Evolutionary conservation across 1,284 basidiomycete species (phyloP), one percentile per base, ranked within the genome.

Genomic region (Irpex rosettiformis): DNA sequence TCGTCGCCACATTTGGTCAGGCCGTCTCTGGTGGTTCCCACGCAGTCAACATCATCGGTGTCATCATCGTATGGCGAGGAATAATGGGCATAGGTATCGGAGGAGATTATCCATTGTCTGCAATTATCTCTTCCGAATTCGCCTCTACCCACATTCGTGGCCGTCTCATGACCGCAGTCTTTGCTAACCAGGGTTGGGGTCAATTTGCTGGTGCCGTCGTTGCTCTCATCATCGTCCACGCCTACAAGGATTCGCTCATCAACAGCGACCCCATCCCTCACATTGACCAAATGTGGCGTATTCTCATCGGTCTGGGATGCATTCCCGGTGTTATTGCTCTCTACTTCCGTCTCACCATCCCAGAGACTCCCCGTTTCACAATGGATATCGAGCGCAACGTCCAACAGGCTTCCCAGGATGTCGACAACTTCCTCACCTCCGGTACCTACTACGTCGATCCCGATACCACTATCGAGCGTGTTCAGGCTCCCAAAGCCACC

Each of bases 321-420:
- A 75, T 91, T 33, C 89, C 89, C 4, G 87, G 80, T 58, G 76
- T 77, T 29, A 69, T 87, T 54, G 88, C 88, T 4, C 80, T 91
- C 47, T 91, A 89, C 75, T 89, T 88, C 80, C 88, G 89, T 64
- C 79, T 91, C 16, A 89, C 86, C 22, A 88, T 91, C 62, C 87
- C 88, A 4, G 88, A 91, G 71, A 89, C 88, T 0, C 84, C 91
- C 37, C 89, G 92, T 65, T 96, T 91, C 80, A 94, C 91, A 60
- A 91, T 94, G 86, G 92, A 94, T 75, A 84, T 94, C 65, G 90
- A 94, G 75, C 85, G 90, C 61, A 91, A 94, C 73, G 80, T 93
- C 62, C 77, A 83, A 66, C 86, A 89, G 68, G 90, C 90, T 8
- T 67, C 83, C 11, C 74, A 80, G 56, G 89, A 92, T 69, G 87